Conservation (phyloP, 1,284 basidiomycete species). For the Cryptococcus sp. region DNA sequence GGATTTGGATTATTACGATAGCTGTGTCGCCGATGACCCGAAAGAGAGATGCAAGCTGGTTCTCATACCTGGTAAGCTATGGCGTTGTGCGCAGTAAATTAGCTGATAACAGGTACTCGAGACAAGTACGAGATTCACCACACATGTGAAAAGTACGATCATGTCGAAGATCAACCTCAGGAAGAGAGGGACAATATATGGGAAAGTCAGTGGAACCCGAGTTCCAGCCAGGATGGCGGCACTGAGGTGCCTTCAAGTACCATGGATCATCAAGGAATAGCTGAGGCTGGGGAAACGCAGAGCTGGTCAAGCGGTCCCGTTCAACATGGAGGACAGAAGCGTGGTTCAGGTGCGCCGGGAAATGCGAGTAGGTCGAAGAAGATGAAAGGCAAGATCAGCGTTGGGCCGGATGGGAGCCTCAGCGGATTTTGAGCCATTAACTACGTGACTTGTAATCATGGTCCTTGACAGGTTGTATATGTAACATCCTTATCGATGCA, state of each 20-base stretch:
- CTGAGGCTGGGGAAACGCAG: background rate
- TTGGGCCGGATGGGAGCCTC: background rate
- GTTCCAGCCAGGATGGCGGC: background rate
- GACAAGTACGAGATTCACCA: conserved; percentile 14
- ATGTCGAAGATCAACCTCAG: background rate
- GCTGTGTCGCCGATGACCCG: conserved; percentile 2
- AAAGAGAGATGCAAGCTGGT: conserved; percentile 8
- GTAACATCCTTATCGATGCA: no score
- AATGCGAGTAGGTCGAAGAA: background rate
- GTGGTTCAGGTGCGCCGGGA: background rate
- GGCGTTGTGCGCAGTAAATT: background rate
- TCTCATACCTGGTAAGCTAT: conserved; percentile 6
- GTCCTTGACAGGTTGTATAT: no score
- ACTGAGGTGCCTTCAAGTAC: background rate
- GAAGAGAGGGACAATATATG: background rate
- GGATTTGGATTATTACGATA: conserved; percentile 19
- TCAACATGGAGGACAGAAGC: background rate
- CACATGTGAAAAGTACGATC: conserved; percentile 6
- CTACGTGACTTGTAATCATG: no score
- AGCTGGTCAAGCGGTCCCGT: background rate
- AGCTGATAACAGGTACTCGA: conserved; percentile 5
- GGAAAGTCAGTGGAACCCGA: background rate
- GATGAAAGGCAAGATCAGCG: background rate
- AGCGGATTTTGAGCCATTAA: background rate
- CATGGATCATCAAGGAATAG: background rate